Conservation (phyloP, 495 filamentous ascomycete genomes). For the Aspergillus avenaceus region DNA sequence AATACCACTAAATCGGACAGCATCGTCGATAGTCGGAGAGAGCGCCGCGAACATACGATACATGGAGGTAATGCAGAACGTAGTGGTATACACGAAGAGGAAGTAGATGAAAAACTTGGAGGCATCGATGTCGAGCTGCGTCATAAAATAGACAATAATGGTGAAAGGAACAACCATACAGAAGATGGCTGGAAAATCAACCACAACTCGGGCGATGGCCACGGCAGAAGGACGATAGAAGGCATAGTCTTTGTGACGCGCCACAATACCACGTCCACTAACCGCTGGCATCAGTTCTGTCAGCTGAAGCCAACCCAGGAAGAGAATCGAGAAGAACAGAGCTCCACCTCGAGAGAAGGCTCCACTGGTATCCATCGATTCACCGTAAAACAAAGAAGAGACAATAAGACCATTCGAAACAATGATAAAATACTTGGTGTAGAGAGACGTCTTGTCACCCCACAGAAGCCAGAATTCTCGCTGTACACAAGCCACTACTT, state of each 20-base stretch:
- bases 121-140: constrained; percentile 56
- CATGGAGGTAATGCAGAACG: constrained; percentile 62
- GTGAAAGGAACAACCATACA: constrained; percentile 60
- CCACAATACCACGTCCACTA: constrained; percentile 57
- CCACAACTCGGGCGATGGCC: constrained; percentile 60
- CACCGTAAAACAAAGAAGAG: constrained; percentile 66
- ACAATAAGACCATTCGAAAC: constrained; percentile 71
- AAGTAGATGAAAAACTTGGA: constrained; percentile 73
- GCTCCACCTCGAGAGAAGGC: constrained; percentile 67
- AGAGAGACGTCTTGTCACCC: constrained; percentile 68
- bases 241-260: constrained; percentile 67
- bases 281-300: constrained; percentile 69
- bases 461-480: constrained; percentile 74
- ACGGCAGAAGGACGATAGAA: constrained; percentile 77
- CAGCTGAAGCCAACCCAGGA: constrained; percentile 72
- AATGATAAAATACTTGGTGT: constrained; percentile 76
- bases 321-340: constrained; percentile 70
- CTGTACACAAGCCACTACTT: constrained; percentile 65
- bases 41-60: constrained; percentile 76
- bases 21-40: constrained; percentile 68
- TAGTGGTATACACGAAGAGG: constrained; percentile 65
- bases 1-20: constrained; percentile 66
- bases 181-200: constrained; percentile 65
- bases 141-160: constrained; percentile 67
- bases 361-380: constrained; percentile 59